Percentiles rank a stretch among this genome's conserved stretches.
phyloP scores from a whole-genome alignment of 2,329 filamentous ascomycete species.

The Paramyrothecium sp. region DNA sequence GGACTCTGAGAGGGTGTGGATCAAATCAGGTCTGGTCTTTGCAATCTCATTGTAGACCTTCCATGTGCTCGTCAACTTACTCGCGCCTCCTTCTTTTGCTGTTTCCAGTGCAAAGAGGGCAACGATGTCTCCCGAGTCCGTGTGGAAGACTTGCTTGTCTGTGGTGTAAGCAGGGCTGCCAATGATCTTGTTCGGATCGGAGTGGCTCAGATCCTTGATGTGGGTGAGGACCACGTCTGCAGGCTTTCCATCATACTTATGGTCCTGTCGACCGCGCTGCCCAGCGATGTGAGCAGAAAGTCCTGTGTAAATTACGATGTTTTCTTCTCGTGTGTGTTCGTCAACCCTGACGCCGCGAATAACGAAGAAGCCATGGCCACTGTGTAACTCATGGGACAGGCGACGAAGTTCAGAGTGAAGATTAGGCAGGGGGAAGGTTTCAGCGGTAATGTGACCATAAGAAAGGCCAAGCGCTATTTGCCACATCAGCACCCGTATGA shows the following conservation, averaged over 20 bases:
- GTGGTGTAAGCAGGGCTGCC: constrained; percentile 58
- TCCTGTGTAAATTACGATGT: constrained; percentile 56
- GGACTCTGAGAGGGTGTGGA: constrained; percentile 50
- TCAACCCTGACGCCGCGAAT: constrained; percentile 53
- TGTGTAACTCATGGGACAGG: constrained; percentile 50
- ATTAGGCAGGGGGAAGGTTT: constrained; percentile 4
- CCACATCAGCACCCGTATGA: not conserved
- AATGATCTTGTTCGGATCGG: constrained; percentile 33
- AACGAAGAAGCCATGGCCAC: constrained; percentile 57
- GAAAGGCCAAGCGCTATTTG: constrained; percentile 28
- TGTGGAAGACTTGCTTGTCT: constrained; percentile 63
- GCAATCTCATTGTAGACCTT: constrained; percentile 63
- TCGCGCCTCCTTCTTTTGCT: constrained; percentile 50
- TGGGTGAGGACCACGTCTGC: constrained; percentile 37
- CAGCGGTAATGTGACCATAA: constrained; percentile 25
- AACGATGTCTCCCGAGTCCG: constrained; percentile 57
- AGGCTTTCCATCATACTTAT: constrained; percentile 34
- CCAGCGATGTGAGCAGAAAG: constrained; percentile 55
- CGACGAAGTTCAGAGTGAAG: constrained; percentile 37
- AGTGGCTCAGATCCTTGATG: constrained; percentile 9
- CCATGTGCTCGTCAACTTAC: constrained; percentile 56
- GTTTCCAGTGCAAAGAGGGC: constrained; percentile 54
- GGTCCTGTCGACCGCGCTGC: constrained; percentile 49
- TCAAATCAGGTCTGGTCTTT: constrained; percentile 53
- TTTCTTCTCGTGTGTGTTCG: constrained; percentile 50